Evolutionary conservation across 768 basidiomycete species (phyloP), one percentile per base, ranked within the genome.

Genomic region (Tylopilus sp.): DNA sequence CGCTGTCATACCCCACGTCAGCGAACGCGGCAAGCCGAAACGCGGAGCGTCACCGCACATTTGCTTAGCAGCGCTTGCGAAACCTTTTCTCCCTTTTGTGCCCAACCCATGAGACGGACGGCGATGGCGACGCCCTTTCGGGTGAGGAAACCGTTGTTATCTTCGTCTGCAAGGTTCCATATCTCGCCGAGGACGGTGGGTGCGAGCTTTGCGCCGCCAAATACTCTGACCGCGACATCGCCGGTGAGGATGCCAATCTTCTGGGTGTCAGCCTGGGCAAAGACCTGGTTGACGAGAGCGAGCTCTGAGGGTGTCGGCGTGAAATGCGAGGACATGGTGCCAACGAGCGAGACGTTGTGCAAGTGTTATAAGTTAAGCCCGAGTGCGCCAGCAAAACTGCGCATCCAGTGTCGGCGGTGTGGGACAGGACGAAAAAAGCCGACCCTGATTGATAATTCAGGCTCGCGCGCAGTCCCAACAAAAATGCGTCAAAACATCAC

Each of bases 91-190:
- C 86, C 93, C 61, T 86, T 86, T 76, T 98, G 97, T 3, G 93
- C 89, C 78, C 89, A 90, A 5, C 89, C 93, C 56, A 99, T 92
- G 46, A 98, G 78, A 52, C 97, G 80, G n/a, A 96, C 77, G 25
- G 91, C 94, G 55, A 89, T 77, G 17, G 92, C 85, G 61, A 93
- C 90, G 40, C 90, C 89, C 65, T 91, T 94, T 59, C 82, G 84
- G 12, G 92, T 86, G 49, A 99, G 81, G 74, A 86, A 93, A 3
- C 97, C 97, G 55, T 90, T 90, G 76, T 98, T 95, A 29, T 94
- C 86, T 50, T 89, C 85, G 75, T 99, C 97, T 45, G 93, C 86
- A 53, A 98, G 74, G 54, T 76, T 81, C 96, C 97, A 99, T 58
- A 99, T 87, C 74, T 97, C 92, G 41, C 95, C 92, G 56, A 99